These are phyloP conservation scores for Pyrus pyrifolia DNA, from an alignment of 306 rosid genomes.

Conservation along the genomic window DNA sequence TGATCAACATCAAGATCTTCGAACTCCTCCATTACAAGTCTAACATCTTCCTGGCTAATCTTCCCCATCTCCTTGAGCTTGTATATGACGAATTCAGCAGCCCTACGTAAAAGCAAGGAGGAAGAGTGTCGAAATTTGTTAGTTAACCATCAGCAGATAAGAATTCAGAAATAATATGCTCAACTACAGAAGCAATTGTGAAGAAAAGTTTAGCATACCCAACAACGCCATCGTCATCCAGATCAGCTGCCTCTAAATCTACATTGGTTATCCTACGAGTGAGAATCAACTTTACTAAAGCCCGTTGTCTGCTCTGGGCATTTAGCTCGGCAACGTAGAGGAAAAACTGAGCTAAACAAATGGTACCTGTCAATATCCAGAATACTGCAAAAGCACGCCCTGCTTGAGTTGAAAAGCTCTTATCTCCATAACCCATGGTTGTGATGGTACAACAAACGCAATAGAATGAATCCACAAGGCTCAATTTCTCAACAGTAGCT, in stretches of 20 bases:
- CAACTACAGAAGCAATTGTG: neutral
- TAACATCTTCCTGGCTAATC: conserved; percentile 68
- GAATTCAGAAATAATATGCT: neutral
- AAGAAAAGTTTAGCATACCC: conserved; percentile 44
- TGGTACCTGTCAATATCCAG: conserved; percentile 70
- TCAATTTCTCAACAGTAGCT: conserved; percentile 25
- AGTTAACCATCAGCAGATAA: neutral
- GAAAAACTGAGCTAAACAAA: conserved; percentile 69
- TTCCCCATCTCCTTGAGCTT: conserved; percentile 93
- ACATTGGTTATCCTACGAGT: conserved; percentile 33
- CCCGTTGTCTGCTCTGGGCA: conserved; percentile 56
- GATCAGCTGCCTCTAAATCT: conserved; percentile 88
- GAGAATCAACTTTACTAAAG: conserved; percentile 63
- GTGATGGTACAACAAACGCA: conserved; percentile 50
- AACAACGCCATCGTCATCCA: conserved; percentile 55
- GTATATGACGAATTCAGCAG: conserved; percentile 66
- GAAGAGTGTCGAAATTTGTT: neutral
- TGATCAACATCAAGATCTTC: conserved; percentile 84
- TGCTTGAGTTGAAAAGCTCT: conserved; percentile 64
- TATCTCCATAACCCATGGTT: conserved; percentile 61
- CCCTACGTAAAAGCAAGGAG: conserved; percentile 23
- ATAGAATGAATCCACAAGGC: conserved; percentile 43
- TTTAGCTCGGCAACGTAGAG: conserved; percentile 66
- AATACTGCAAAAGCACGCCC: conserved; percentile 76
- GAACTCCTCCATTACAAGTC: conserved; percentile 65